These are phyloP conservation scores for Ophryocystis elektroscirrha DNA, from an alignment of 169 alveolate species.

Conservation along the genomic window DNA sequence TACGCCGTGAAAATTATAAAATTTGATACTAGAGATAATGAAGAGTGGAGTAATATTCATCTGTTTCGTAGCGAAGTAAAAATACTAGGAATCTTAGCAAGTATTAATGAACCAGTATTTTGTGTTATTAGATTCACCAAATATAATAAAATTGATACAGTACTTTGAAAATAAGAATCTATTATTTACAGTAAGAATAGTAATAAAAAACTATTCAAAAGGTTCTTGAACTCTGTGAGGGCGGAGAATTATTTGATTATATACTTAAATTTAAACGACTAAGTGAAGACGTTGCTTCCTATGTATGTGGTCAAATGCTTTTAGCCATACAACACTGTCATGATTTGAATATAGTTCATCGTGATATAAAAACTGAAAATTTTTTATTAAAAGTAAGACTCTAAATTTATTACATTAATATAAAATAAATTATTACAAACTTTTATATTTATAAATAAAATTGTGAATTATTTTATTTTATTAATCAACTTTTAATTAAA, in stretches of 20 bases:
- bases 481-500: not conserved
- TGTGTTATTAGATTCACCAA: too few relatives aligned
- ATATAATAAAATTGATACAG: too few relatives aligned
- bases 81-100: too few relatives aligned
- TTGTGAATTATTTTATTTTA: not conserved
- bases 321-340: constrained; percentile 35
- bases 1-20: too few relatives aligned
- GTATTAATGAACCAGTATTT: too few relatives aligned
- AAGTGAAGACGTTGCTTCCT: constrained; percentile 28
- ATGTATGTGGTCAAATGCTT: constrained; percentile 27
- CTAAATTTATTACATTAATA: not conserved
- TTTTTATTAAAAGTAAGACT: not conserved
- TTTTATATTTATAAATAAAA: not conserved
- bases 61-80: too few relatives aligned
- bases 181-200: too few relatives aligned
- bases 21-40: too few relatives aligned
- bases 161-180: too few relatives aligned
- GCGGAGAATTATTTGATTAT: constrained; percentile 42
- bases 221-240: constrained; percentile 42
- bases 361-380: constrained; percentile 36
- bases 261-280: constrained; percentile 27
- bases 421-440: not conserved
- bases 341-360: constrained; percentile 34
- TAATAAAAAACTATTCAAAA: too few relatives aligned
- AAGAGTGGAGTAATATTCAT: too few relatives aligned